Evolutionary conservation across 352 stramenopile species (phyloP).

Genomic region (Sclerospora graminicola): DNA sequence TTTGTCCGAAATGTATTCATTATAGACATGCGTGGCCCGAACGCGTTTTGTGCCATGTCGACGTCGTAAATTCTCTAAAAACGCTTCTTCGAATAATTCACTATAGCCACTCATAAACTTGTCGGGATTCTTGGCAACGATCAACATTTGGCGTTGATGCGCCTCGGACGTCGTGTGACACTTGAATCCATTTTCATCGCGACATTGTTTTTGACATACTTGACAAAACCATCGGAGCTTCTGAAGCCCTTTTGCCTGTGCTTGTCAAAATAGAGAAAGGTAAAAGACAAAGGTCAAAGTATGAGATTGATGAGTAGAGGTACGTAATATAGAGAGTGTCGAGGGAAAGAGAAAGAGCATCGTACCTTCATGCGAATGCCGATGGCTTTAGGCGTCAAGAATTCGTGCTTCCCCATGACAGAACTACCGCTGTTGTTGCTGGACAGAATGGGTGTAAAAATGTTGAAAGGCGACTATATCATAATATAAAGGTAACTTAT

Average conservation of each 20-base stretch:
- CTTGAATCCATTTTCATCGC: conserved; percentile 99
- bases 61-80: conserved; percentile 91
- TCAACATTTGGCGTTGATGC: conserved; percentile 97
- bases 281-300: neutral
- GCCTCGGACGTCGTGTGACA: conserved; percentile 96
- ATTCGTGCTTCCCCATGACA: conserved; percentile 76
- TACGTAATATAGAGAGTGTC: neutral
- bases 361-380: conserved; percentile 79
- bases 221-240: conserved; percentile 99
- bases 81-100: conserved; percentile 91
- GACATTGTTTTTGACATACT: conserved; percentile 98
- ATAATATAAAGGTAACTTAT: too few relatives aligned
- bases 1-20: conserved; percentile 99
- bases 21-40: conserved; percentile 96
- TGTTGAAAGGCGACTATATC: too few relatives aligned
- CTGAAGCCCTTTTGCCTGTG: conserved; percentile 91
- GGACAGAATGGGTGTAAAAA: too few relatives aligned
- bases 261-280: neutral
- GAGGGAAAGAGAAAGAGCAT: neutral
- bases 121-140: conserved; percentile 93
- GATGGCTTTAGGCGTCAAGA: conserved; percentile 81
- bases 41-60: conserved; percentile 95
- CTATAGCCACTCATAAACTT: conserved; percentile 91
- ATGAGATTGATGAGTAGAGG: neutral
- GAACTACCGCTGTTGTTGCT: neutral